Conservation (phyloP, 768 basidiomycete genomes). For the Mrakia hoshinonis region DNA sequence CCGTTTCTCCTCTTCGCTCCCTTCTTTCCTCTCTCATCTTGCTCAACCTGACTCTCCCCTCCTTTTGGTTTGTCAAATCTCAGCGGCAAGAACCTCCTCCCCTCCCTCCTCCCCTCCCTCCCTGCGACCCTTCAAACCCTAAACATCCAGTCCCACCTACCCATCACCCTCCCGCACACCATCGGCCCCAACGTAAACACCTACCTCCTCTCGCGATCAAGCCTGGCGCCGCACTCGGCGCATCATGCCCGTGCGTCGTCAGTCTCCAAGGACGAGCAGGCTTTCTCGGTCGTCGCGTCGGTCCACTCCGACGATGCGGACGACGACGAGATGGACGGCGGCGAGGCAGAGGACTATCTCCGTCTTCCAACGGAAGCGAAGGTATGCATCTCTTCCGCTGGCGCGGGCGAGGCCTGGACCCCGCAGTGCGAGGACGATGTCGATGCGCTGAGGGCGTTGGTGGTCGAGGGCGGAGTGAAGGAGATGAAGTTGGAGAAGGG, state of each 20-base stretch:
- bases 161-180: not conserved
- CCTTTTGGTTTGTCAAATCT: not conserved
- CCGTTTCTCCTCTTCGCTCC: not conserved
- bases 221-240: not conserved
- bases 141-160: not conserved
- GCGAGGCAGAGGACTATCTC: not conserved
- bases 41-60: not conserved
- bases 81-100: conserved; percentile 5
- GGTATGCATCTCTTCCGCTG: not conserved
- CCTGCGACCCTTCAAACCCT: not conserved
- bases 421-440: not conserved
- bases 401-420: not conserved
- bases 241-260: not conserved
- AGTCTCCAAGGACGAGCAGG: not conserved
- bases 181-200: not conserved
- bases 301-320: not conserved
- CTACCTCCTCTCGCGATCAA: not conserved
- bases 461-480: not conserved
- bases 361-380: not conserved
- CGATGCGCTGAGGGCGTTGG: not conserved
- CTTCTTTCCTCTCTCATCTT: not conserved
- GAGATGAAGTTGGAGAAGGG: not conserved
- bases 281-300: not conserved
- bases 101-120: not conserved
- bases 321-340: not conserved